Evolutionary conservation across 73 alveolate species (phyloP).

Genomic region (Tetrahymena thermophila): DNA sequence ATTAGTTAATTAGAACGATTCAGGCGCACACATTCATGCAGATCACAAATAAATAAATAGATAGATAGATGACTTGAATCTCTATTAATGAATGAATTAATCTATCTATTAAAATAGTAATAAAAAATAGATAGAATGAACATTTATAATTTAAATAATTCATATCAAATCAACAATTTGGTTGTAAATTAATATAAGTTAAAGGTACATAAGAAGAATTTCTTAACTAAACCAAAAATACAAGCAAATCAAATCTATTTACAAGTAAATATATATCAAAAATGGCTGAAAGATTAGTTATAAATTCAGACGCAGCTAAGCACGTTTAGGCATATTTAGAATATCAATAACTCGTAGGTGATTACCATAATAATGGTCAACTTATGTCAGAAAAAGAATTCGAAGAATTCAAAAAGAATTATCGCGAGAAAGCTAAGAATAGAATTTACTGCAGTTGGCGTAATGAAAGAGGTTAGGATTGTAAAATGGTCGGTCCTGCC

Average conservation of each 20-base stretch:
- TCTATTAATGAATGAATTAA: too few relatives aligned
- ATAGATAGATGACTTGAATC: too few relatives aligned
- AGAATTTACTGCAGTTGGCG: constrained; percentile 87
- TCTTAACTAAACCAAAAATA: not conserved
- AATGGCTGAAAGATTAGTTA: constrained; percentile 67
- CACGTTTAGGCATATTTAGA: constrained; percentile 91
- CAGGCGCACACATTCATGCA: not conserved
- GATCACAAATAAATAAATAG: too few relatives aligned
- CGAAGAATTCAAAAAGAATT: constrained; percentile 85
- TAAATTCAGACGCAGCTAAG: constrained; percentile 66
- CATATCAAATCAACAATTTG: not conserved
- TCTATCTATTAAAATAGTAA: not conserved
- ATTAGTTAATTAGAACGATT: not conserved
- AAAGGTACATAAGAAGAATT: not conserved
- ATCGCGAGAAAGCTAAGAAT: constrained; percentile 55
- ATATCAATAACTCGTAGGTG: constrained; percentile 86
- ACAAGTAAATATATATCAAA: not conserved
- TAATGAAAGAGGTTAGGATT: constrained; percentile 78
- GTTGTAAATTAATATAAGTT: not conserved
- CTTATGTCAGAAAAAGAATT: constrained; percentile 81
- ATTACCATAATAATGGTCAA: constrained; percentile 84
- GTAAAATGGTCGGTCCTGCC: constrained; percentile 93
- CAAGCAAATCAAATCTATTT: not conserved
- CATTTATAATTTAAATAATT: not conserved
- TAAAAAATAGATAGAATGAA: not conserved